Conservation (phyloP, 2,329 filamentous ascomycete genomes). For the Talaromyces sp. region DNA sequence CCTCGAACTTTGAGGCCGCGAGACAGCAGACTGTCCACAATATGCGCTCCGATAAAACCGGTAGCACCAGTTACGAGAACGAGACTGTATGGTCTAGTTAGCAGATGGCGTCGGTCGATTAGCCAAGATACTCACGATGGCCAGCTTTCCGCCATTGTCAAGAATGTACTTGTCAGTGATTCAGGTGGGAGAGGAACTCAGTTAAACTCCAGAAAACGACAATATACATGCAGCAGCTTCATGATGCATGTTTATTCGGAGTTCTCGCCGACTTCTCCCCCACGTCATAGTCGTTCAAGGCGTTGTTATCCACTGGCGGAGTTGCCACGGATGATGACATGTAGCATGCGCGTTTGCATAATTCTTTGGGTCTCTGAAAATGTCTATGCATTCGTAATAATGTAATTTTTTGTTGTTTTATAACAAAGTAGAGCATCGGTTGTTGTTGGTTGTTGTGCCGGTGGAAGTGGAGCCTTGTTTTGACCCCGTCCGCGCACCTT, state of each 20-base stretch:
- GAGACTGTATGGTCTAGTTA: neutral
- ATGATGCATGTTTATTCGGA: neutral
- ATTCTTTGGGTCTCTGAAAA: no score
- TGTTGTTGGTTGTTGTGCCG: neutral
- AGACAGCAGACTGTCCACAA: slow-evolving; percentile 15
- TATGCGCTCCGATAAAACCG: slow-evolving; percentile 24
- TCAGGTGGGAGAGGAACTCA: neutral
- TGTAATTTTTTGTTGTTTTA: neutral
- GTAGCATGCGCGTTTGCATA: neutral
- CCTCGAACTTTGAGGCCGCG: slow-evolving; percentile 14
- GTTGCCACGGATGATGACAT: neutral
- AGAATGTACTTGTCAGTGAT: neutral
- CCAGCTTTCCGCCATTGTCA: neutral
- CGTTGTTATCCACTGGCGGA: neutral
- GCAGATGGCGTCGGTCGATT: neutral
- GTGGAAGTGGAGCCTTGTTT: slow-evolving; percentile 1
- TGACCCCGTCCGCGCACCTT: neutral
- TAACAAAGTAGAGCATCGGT: neutral
- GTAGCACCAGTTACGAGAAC: slow-evolving; percentile 23
- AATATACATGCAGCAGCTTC: neutral
- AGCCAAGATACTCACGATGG: neutral
- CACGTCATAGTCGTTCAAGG: neutral
- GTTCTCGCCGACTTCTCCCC: neutral
- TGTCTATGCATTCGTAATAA: neutral
- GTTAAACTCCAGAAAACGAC: neutral